Evolutionary conservation across 2,329 filamentous ascomycete species (phyloP), one percentile per base, ranked within the genome.

Genomic region (Neocatenulostroma microsporum): DNA sequence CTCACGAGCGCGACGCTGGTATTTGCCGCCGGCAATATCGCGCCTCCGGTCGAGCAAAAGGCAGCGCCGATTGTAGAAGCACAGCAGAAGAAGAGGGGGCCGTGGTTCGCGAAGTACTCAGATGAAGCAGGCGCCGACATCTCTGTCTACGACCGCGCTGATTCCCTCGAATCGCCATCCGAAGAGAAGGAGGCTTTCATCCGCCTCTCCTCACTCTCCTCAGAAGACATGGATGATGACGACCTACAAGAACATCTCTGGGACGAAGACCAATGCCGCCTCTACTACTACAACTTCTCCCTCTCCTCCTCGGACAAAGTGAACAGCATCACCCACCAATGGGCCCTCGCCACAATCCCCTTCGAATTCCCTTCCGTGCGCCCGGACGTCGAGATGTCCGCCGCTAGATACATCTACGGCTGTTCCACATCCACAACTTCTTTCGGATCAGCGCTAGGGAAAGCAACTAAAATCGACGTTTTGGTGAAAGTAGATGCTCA

Each of bases 231-330:
- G n/a, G n/a, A n/a, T n/a, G 31, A 42, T 6, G 47, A 48, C 4
- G 29, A 41, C 23, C 19, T 26, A 17, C 12, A 33, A 11, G 11
- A 6, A 11, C 10, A 19, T 14, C 38, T 46, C 14, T 57, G 58
- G 2, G 77, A 82, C 42, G 70, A 77, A 45, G 76, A 80, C 30
- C 76, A 84, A 54, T 84, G 79, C 41, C 70, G 79, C 4, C 63
- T 84, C 0, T 84, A 83, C 56, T 82, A 82, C 50, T 83, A 82
- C 51, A 66, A 68, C 24, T 83, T 84, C 49, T 61, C 65, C 1
- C 56, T 81, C 1, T 30, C 49, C 1, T 48, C 49, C 3, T n/a
- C n/a, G n/a, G n/a, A n/a, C n/a, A n/a, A n/a, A n/a, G n/a, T n/a
- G n/a, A 39, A 38, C 14, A 27, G 37, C 11, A 80, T 83, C 27